Evolutionary conservation across 1,284 basidiomycete species (phyloP), one percentile per base, ranked within the genome.

Genomic region (Ustanciosporium gigantosporum): DNA sequence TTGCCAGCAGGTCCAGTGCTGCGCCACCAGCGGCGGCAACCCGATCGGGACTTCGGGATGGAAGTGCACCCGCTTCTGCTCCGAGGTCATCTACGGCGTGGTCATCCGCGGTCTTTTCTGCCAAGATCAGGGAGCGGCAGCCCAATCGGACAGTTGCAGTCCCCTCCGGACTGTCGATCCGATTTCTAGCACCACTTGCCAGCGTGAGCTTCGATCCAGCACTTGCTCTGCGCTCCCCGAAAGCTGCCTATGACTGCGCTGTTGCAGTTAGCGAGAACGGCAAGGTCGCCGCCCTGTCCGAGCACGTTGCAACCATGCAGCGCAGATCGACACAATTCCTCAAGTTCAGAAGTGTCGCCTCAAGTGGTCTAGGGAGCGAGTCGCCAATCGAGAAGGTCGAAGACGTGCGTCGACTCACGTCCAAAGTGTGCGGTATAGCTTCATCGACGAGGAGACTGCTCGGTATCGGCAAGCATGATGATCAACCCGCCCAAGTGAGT

Each of bases 381-480:
- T 15, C n/a, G 25, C 34, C 32, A 3, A 64, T 64, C 21, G 60
- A 64, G 15, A 38, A 39, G 4, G 60, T 64, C 2, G 49, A 64
- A 23, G 53, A 53, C 25, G 60, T 47, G 3, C 37, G 38, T 3
- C 41, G 60, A 3, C 41, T 64, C 6, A 64, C 60, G 13, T 58
- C 60, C 20, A 57, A 50, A 17, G 55, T 58, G 13, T 52, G 49
- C 41, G 60, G 49, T 1, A 58, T 64, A n/a, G 60, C 44, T 7
- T 53, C 49, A 16, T 58, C 53, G 13, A 64, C 60, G 5, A 36
- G 23, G 7, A 42, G 46, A 31, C 41, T 47, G 25, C 38, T 64
- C 2, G 60, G 60, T 5, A 23, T 58, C 11, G 53, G 49, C 2
- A 49, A 38, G 16, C 37, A 46, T 16, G 38, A 51, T 14, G 45